Evolutionary conservation across 495 filamentous ascomycete genomes (phyloP), one percentile per base, ranked within the genome.

Genomic region (Trichoderma gamsii): DNA sequence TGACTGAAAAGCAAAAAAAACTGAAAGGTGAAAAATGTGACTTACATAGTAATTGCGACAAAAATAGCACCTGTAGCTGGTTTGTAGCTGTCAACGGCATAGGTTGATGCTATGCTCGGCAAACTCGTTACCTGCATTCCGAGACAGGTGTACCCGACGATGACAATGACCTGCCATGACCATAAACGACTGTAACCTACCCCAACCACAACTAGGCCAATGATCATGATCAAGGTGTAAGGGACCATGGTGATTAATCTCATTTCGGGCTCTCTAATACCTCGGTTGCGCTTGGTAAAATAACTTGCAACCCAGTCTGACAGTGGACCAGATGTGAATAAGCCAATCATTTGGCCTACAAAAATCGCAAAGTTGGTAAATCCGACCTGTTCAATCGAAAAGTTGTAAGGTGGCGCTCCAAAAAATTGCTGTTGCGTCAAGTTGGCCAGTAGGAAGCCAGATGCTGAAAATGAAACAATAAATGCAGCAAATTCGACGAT

Each of bases 201-300:
- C 4, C 84, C 84, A 1, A 83, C 82, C 46, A 89, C 74, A 63
- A 89, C 81, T 71, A 86, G 87, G 15, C 87, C 86, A 18, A 88
- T 74, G 32, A 86, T 80, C 80, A 84, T 84, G 66, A 87, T 77
- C 27, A 86, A 71, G 0, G 87, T 79, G 69, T 86, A 88, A 16
- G 86, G 86, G 41, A 87, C 81, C 83, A 87, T 83, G 3, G 84
- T 77, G 6, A 80, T 80, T 63, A 88, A 69, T 38, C 85, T 75
- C 86, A 89, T 88, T 71, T 89, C 86, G 1, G 86, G 84, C 76
- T 89, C 86, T 63, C 86, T 81, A 70, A 89, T 83, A 25, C 86
- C 86, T 18, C 73, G 64, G 70, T 88, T 88, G 71, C 78, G 77
- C n/a, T 70, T 72, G 15, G 86, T 88, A 5, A 79, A 74, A 51